These are phyloP conservation scores for Dendrocalamus sinicus DNA, from an alignment of 176 grass and related monocot species.

Conservation along the genomic window DNA sequence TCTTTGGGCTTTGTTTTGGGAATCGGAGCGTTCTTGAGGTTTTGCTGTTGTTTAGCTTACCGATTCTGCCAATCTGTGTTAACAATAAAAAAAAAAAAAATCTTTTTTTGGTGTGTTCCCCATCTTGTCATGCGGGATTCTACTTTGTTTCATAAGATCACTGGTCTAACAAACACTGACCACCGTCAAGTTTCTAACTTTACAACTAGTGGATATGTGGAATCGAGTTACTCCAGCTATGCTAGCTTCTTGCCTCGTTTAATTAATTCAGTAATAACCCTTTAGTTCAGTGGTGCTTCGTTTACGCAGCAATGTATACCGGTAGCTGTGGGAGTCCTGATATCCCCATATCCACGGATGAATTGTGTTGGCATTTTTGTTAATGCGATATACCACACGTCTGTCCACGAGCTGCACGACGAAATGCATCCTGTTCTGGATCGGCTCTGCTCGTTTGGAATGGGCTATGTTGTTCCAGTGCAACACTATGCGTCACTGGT, in stretches of 20 bases:
- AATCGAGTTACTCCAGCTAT: conserved; percentile 14
- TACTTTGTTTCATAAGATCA: not conserved
- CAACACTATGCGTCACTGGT: not conserved
- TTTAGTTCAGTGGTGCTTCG: conserved; percentile 5
- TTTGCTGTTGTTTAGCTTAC: conserved; percentile 10
- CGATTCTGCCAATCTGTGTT: not conserved
- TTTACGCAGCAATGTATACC: not conserved
- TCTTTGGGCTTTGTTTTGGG: not conserved
- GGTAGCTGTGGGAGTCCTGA: not conserved
- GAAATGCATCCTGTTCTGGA: not conserved
- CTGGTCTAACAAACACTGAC: not conserved
- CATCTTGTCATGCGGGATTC: conserved; percentile 5
- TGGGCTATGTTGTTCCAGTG: not conserved
- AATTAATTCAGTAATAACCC: conserved; percentile 1
- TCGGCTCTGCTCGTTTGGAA: not conserved
- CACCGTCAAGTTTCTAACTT: conserved; percentile 6
- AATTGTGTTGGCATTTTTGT: not conserved
- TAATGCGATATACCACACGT: not conserved
- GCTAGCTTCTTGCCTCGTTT: not conserved
- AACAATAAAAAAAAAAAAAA: not conserved
- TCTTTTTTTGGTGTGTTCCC: not conserved
- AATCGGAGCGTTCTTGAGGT: not conserved
- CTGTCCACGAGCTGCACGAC: conserved; percentile 1
- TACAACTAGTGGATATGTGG: not conserved
- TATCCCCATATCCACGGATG: conserved; percentile 21